Conservation (phyloP, 257 asterid species). For the Scutellaria baicalensis region DNA sequence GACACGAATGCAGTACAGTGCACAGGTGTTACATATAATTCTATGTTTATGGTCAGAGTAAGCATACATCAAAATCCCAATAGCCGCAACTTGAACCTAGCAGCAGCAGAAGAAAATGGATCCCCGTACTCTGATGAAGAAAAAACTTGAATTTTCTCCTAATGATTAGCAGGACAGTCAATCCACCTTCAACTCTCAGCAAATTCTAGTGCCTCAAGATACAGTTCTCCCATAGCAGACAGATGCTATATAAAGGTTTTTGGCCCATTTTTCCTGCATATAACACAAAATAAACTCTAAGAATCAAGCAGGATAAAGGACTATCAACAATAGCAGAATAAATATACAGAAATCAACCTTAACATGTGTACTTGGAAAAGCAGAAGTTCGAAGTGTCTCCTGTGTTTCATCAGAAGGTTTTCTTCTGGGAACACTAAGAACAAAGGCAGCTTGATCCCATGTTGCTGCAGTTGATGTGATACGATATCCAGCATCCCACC, state of each 20-base stretch:
- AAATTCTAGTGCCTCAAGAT: constrained; percentile 31
- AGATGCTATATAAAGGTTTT: constrained; percentile 78
- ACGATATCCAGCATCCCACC: constrained; percentile 70
- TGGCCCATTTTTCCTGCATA: constrained; percentile 80
- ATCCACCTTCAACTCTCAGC: constrained; percentile 3
- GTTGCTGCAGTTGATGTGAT: constrained; percentile 69
- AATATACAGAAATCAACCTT: constrained; percentile 31
- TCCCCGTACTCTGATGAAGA: not conserved
- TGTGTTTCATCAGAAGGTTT: constrained; percentile 45
- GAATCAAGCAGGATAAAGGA: not conserved
- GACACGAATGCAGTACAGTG: constrained; percentile 13
- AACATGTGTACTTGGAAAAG: constrained; percentile 49
- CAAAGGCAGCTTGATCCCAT: constrained; percentile 56
- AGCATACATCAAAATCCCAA: constrained; percentile 13
- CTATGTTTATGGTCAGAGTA: constrained; percentile 15
- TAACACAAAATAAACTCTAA: not conserved
- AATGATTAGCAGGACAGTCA: not conserved
- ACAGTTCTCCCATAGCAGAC: constrained; percentile 78
- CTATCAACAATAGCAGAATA: not conserved
- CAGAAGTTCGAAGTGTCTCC: constrained; percentile 60
- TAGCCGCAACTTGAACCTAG: not conserved
- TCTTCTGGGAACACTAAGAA: constrained; percentile 59
- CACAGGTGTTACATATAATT: constrained; percentile 16
- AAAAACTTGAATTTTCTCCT: not conserved
- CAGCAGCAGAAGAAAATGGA: constrained; percentile 11